Conservation (phyloP, 176 grass and related monocot genomes). For the Lolium rigidum region DNA sequence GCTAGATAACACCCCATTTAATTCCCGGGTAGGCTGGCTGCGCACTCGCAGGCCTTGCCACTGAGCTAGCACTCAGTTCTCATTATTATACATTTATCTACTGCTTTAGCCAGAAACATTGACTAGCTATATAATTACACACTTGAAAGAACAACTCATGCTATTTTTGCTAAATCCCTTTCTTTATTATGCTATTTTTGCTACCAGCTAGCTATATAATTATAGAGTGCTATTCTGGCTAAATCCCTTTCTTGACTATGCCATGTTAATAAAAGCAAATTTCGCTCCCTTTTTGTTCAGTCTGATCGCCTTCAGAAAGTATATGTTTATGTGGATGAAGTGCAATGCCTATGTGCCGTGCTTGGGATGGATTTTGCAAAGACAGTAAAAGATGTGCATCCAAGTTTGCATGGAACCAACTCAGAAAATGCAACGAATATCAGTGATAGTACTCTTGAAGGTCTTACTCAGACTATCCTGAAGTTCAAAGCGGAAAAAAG, state of each 20-base stretch:
- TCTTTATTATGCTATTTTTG: not conserved
- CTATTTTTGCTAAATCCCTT: conserved; percentile 27
- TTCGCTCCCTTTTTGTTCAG: conserved; percentile 49
- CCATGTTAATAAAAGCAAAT: not conserved
- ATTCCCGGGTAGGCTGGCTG: too few relatives aligned
- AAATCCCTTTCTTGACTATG: conserved; percentile 24
- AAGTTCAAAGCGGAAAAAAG: conserved; percentile 85
- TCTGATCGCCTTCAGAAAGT: conserved; percentile 93
- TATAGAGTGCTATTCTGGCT: conserved; percentile 10
- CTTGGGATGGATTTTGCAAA: conserved; percentile 87
- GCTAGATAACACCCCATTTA: too few relatives aligned
- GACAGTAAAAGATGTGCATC: conserved; percentile 76
- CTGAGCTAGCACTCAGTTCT: too few relatives aligned
- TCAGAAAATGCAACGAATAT: conserved; percentile 80
- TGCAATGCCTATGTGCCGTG: conserved; percentile 78
- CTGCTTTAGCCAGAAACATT: conserved; percentile 20
- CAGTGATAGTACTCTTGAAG: conserved; percentile 79
- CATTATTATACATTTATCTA: not conserved
- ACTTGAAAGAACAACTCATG: not conserved
- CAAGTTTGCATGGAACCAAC: conserved; percentile 76
- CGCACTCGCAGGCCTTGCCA: too few relatives aligned
- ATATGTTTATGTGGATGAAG: conserved; percentile 82
- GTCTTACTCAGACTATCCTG: conserved; percentile 78
- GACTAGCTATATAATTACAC: not conserved
- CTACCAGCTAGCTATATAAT: not conserved